These are phyloP conservation scores for Excoecaria agallocha DNA, from an alignment of 345 rosid species.

Conservation along the genomic window DNA sequence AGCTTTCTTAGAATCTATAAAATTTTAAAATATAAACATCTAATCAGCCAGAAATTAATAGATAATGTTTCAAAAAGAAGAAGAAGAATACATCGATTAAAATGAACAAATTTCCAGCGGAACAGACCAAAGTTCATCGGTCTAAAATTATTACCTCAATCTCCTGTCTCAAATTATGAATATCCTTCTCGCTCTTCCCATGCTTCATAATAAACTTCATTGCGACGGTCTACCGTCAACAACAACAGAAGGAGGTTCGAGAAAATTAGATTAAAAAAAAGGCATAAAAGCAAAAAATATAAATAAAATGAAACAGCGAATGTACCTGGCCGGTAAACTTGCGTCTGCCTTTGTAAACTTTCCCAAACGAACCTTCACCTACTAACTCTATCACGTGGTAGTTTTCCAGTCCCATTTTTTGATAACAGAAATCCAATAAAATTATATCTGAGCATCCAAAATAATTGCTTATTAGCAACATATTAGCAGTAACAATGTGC, in stretches of 20 bases:
- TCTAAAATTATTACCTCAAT: slow-evolving; percentile 56
- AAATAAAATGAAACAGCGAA: slow-evolving; percentile 1
- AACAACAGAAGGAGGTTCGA: neutral
- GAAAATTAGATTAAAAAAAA: neutral
- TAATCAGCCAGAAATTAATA: neutral
- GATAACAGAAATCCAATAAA: neutral
- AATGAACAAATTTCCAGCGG: neutral
- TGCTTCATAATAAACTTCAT: slow-evolving; percentile 97
- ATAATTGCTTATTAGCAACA: neutral
- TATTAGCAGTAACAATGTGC: neutral
- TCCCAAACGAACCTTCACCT: slow-evolving; percentile 97
- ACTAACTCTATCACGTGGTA: slow-evolving; percentile 95
- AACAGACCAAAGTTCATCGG: neutral
- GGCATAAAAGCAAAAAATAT: neutral
- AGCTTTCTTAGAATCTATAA: slow-evolving; percentile 86
- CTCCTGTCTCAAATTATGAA: slow-evolving; percentile 87
- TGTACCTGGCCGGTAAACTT: slow-evolving; percentile 81
- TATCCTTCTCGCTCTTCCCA: slow-evolving; percentile 88
- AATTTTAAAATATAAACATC: slow-evolving; percentile 11
- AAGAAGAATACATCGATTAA: neutral
- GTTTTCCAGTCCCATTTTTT: slow-evolving; percentile 71
- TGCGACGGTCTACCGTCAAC: slow-evolving; percentile 71
- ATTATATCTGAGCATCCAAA: neutral
- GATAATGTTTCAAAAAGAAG: neutral
- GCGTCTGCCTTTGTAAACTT: slow-evolving; percentile 87